A percentile compares a stretch with the other conserved stretches of the same genome.
These are phyloP conservation scores for Microsporum audouinii DNA, from an alignment of 2,329 filamentous ascomycete species.

Conservation along the genomic window DNA sequence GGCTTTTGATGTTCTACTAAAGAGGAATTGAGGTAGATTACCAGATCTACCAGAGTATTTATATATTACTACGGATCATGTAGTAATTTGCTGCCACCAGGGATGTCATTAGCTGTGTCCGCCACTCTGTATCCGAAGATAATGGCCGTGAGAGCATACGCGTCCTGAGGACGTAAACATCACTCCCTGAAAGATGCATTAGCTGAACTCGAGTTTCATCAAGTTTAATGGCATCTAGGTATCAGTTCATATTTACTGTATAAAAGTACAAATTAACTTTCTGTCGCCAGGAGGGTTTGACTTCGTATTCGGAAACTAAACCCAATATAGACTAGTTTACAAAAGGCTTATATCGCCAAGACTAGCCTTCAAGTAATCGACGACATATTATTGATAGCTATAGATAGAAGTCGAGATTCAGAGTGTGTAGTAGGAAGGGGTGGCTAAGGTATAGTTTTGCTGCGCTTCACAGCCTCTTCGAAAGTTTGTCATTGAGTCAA, in stretches of 20 bases:
- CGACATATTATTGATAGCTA: neutral
- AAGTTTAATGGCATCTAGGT: neutral
- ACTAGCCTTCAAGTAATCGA: neutral
- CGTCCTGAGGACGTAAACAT: neutral
- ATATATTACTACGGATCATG: neutral
- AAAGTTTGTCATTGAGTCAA: neutral
- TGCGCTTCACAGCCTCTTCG: neutral
- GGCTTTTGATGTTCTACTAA: neutral
- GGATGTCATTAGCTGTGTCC: neutral
- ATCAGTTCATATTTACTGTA: neutral
- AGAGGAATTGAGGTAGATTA: neutral
- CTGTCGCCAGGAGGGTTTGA: neutral
- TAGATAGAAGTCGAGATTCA: neutral
- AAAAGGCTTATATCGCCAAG: neutral
- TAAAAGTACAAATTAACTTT: neutral
- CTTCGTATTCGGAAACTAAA: conserved; percentile 13
- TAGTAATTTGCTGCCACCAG: neutral
- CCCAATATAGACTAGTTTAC: neutral
- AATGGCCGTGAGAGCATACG: neutral
- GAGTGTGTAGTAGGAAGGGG: neutral
- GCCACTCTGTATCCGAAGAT: neutral
- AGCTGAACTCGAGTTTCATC: neutral
- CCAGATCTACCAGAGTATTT: neutral
- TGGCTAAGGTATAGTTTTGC: neutral
- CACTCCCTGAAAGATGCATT: neutral